Percentiles rank a stretch among this genome's conserved stretches.
phyloP scores from a whole-genome alignment of 345 rosid species.

The Noccaea caerulescens region DNA sequence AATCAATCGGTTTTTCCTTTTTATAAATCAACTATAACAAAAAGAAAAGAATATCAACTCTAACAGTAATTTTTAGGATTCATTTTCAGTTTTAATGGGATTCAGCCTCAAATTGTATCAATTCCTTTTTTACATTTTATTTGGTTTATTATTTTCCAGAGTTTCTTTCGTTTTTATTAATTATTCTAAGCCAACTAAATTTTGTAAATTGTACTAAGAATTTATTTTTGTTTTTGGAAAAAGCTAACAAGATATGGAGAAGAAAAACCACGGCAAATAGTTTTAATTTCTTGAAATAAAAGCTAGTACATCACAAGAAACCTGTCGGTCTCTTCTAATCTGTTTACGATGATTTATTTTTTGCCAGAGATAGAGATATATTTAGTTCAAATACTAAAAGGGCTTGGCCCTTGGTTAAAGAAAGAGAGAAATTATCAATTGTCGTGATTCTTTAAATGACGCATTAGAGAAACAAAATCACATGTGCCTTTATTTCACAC shows the following conservation, averaged over 20 bases:
- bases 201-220: too few species aligned
- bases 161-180: too few species aligned
- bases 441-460: constrained; percentile 24
- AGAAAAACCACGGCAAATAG: background rate
- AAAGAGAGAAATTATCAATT: background rate
- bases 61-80: too few species aligned
- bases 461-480: constrained; percentile 18
- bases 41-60: too few species aligned
- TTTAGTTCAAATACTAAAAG: background rate
- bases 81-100: too few species aligned
- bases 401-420: background rate
- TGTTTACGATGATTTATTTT: background rate
- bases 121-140: too few species aligned
- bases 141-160: too few species aligned
- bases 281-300: background rate
- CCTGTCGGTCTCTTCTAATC: background rate
- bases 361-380: background rate
- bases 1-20: too few species aligned
- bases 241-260: background rate
- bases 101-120: too few species aligned
- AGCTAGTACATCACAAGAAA: background rate
- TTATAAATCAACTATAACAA: too few species aligned
- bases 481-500: constrained; percentile 32
- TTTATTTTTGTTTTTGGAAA: too few species aligned
- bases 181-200: too few species aligned